A percentile compares a stretch with the other conserved stretches of the same genome.
Evolutionary conservation across 352 stramenopile genomes (phyloP).

Genomic region (Globisporangium cylindrosporum): DNA sequence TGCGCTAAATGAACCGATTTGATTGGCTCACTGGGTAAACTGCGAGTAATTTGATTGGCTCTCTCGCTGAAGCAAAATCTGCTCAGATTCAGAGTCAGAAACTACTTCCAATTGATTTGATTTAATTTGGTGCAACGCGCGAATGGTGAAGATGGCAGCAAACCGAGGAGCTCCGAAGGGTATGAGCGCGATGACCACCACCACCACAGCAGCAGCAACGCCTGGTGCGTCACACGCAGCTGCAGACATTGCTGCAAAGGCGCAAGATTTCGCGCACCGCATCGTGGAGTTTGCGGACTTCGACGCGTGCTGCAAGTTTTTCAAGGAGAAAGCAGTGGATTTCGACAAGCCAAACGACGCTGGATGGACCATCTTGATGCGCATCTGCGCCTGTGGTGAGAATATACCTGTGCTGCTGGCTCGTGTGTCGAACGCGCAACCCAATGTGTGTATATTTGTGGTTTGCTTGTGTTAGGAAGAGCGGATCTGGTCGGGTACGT

Average conservation of each 20-base stretch:
- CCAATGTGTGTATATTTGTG: neutral
- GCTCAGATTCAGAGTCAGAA: too few relatives aligned
- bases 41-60: neutral
- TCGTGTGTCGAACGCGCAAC: too few relatives aligned
- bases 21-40: neutral
- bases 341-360: constrained; percentile 53
- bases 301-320: constrained; percentile 54
- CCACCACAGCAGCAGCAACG: neutral
- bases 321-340: constrained; percentile 54
- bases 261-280: constrained; percentile 72
- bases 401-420: neutral
- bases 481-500: constrained; percentile 59
- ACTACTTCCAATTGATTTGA: neutral
- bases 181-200: neutral
- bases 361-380: constrained; percentile 85
- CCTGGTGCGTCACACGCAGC: neutral
- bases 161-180: neutral
- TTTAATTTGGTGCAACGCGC: neutral
- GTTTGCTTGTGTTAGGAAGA: constrained; percentile 34
- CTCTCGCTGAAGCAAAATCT: too few relatives aligned
- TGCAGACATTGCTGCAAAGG: constrained; percentile 18
- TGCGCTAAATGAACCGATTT: too few relatives aligned
- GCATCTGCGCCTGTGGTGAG: constrained; percentile 64
- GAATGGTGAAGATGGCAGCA: neutral
- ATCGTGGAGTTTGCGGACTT: constrained; percentile 72